These are phyloP conservation scores for Cardiospermum halicacabum DNA, from an alignment of 345 rosid genomes.

Conservation along the genomic window DNA sequence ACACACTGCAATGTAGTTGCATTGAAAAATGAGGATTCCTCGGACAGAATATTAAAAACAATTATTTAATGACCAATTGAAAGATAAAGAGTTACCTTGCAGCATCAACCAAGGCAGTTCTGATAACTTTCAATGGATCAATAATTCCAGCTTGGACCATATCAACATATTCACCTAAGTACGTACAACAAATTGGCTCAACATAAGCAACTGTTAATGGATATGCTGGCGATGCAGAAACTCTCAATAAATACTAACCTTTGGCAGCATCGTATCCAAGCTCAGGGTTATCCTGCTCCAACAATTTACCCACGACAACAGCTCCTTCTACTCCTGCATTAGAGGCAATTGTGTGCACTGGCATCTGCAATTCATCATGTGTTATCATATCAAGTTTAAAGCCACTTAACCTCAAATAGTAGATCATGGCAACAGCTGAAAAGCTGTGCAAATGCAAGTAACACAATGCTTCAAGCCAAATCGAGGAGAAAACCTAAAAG, in stretches of 20 bases:
- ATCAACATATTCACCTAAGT: conserved; percentile 83
- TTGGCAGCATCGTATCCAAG: conserved; percentile 97
- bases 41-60: background rate
- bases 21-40: background rate
- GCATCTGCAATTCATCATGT: conserved; percentile 48
- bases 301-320: conserved; percentile 85
- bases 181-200: background rate
- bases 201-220: background rate
- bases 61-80: no score
- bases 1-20: conserved; percentile 46
- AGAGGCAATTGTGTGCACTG: conserved; percentile 76
- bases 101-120: conserved; percentile 94
- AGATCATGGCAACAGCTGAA: background rate
- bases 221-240: background rate
- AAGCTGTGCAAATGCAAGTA: background rate
- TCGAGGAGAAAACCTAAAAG: background rate
- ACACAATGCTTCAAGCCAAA: background rate
- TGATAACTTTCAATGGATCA: conserved; percentile 91
- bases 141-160: conserved; percentile 93
- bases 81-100: conserved; percentile 48
- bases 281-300: conserved; percentile 81
- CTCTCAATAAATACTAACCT: conserved; percentile 41
- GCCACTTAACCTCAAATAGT: background rate
- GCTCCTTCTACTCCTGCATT: conserved; percentile 98
- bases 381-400: background rate